Evolutionary conservation across 805 yeast species (phyloP), one percentile per base, ranked within the genome.

Genomic region (Yueomyces sp.): DNA sequence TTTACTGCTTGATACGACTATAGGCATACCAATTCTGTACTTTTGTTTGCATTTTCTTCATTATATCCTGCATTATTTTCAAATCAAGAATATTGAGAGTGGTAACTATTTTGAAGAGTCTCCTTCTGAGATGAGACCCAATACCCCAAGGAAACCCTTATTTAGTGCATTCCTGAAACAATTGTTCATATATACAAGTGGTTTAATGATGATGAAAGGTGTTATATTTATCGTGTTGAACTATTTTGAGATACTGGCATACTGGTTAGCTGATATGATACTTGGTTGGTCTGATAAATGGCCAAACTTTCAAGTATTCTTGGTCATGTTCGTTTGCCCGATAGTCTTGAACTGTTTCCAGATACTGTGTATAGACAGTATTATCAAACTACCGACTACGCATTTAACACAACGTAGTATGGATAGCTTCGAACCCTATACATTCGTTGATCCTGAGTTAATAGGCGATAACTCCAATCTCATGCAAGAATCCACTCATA

Each of bases 11-110:
- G 98, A 90, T 60, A 88, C 97, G 38, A 90, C 98, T 0, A 72
- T 88, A 5, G 98, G 98, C 0, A 90, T 90, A 2, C 94, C 94
- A 5, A 74, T 90, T 2, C 64, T 83, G 28, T 83, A 85, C 77
- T 60, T 61, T 5, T 62, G 67, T 28, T 68, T 88, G 30, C 72
- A 72, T 46, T 47, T 68, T 2, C 66, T 79, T 1, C 81, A 79
- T 56, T 63, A 60, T 12, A 43, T 68, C 2, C 73, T 61, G 32
- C 49, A 46, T 26, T 42, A 42, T 36, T 53, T 57, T 8, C 46
- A 55, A 3, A 48, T 66, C n/a, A 45, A 63, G 37, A 74, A 73
- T 41, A 64, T 72, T 12, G 70, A 70, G 40, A 67, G 74, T 51
- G 79, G 78, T 7, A 63, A 63, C 45, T 67, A 68, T 43, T 61